Percentiles rank a stretch among this genome's conserved stretches.
These are phyloP conservation scores for Emergomyces pasteurianus DNA, from an alignment of 2,329 filamentous ascomycete species.

Conservation along the genomic window DNA sequence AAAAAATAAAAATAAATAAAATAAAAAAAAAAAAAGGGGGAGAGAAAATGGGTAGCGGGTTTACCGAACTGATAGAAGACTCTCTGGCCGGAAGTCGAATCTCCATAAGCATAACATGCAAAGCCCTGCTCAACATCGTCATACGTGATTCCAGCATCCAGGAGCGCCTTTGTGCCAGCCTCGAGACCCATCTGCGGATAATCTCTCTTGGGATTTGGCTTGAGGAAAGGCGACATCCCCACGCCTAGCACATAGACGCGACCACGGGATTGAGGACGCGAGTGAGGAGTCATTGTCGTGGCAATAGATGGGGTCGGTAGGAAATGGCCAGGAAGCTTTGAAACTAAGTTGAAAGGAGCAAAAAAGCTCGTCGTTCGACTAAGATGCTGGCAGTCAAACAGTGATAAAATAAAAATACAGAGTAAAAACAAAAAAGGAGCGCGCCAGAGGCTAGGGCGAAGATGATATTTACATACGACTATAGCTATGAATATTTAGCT, in stretches of 20 bases:
- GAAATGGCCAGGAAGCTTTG: background rate
- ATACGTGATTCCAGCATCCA: conserved; percentile 17
- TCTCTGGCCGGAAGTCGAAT: conserved; percentile 15
- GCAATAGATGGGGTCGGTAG: background rate
- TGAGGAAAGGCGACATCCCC: conserved; percentile 17
- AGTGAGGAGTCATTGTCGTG: background rate
- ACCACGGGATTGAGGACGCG: background rate
- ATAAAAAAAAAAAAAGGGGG: background rate
- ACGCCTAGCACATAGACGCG: conserved; percentile 16
- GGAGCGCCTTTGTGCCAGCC: conserved; percentile 17
- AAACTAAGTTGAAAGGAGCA: background rate
- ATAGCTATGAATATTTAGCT: background rate
- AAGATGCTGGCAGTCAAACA: background rate
- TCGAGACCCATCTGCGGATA: conserved; percentile 23
- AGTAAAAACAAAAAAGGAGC: background rate
- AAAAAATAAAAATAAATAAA: no score
- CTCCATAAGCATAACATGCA: conserved; percentile 15
- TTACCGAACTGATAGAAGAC: conserved; percentile 17
- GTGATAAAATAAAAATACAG: background rate
- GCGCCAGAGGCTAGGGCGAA: background rate
- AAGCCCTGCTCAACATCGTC: conserved; percentile 15
- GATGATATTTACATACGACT: background rate
- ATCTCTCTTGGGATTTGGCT: conserved; percentile 21
- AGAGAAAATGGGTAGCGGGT: background rate
- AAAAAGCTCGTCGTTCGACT: background rate